A percentile compares a stretch with the other conserved stretches of the same genome.
Conservation (phyloP, 495 filamentous ascomycete species). For the Sordaria brevicollis region DNA sequence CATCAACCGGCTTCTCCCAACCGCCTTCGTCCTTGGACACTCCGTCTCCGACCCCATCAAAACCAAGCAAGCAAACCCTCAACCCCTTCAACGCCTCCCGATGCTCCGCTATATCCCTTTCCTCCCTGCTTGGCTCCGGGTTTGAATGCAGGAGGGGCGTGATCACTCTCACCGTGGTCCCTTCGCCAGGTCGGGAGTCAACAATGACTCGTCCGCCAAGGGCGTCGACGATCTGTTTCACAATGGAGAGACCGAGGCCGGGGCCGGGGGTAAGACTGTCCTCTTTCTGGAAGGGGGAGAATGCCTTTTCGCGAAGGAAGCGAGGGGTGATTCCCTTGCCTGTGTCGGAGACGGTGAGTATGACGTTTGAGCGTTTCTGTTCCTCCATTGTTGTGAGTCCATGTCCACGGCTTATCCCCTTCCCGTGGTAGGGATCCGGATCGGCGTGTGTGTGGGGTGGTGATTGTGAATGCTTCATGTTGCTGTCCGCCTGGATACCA, state of each 20-base stretch:
- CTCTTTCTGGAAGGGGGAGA: slow-evolving; percentile 64
- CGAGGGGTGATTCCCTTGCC: slow-evolving; percentile 60
- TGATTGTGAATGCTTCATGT: slow-evolving; percentile 7
- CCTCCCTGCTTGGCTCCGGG: slow-evolving; percentile 2
- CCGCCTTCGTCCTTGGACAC: neutral
- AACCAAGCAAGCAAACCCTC: slow-evolving; percentile 22
- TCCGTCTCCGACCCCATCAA: slow-evolving; percentile 4
- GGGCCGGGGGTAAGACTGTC: slow-evolving; percentile 53
- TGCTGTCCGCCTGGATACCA: slow-evolving; percentile 18
- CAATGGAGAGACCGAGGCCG: slow-evolving; percentile 60
- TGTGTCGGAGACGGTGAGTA: slow-evolving; percentile 49
- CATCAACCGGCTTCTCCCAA: neutral
- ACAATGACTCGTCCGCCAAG: slow-evolving; percentile 52
- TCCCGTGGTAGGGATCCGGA: neutral
- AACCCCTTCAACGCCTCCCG: slow-evolving; percentile 26
- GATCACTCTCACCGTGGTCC: slow-evolving; percentile 49
- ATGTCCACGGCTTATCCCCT: neutral
- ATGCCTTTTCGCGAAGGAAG: slow-evolving; percentile 57
- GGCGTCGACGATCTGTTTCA: slow-evolving; percentile 51
- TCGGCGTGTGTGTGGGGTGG: too few relatives aligned
- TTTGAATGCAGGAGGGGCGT: slow-evolving; percentile 26
- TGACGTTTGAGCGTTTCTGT: slow-evolving; percentile 13
- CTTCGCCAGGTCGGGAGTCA: slow-evolving; percentile 42
- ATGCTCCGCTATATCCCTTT: slow-evolving; percentile 6
- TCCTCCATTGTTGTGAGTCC: neutral